Percentiles rank a stretch among this genome's conserved stretches.
These are phyloP conservation scores for Macrolepiota albuminosa DNA, from an alignment of 768 basidiomycete genomes.

Conservation along the genomic window DNA sequence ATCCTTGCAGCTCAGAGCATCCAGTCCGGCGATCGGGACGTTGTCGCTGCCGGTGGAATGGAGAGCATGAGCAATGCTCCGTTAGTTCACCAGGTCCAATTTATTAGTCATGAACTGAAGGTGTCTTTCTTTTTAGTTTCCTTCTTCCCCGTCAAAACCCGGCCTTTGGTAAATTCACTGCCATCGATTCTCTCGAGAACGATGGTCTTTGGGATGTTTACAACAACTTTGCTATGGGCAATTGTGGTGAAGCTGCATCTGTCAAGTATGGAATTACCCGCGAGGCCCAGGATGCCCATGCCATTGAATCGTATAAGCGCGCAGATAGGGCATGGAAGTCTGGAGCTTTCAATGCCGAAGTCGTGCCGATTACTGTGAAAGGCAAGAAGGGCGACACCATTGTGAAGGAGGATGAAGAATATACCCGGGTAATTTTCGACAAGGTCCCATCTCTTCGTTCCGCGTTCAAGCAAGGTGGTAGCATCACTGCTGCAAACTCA, in stretches of 20 bases:
- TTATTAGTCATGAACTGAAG: not conserved
- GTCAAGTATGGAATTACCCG: constrained; percentile 80
- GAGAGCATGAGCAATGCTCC: constrained; percentile 99
- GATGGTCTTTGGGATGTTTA: constrained; percentile 98
- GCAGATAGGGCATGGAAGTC: constrained; percentile 87
- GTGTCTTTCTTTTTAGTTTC: constrained; percentile 45
- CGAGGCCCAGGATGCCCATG: constrained; percentile 85
- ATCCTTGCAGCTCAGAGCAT: constrained; percentile 93
- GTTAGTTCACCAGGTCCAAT: constrained; percentile 45
- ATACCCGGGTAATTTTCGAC: constrained; percentile 93
- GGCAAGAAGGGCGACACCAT: constrained; percentile 92
- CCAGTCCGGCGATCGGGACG: constrained; percentile 74
- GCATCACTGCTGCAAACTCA: constrained; percentile 96
- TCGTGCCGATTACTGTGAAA: constrained; percentile 86
- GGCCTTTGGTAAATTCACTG: constrained; percentile 82
- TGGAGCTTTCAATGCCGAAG: constrained; percentile 82
- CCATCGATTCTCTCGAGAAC: constrained; percentile 81
- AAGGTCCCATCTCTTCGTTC: constrained; percentile 88
- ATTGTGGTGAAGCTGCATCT: constrained; percentile 88
- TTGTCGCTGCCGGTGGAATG: constrained; percentile 96
- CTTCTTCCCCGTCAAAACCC: constrained; percentile 79
- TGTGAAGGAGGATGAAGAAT: constrained; percentile 94
- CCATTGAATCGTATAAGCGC: constrained; percentile 92
- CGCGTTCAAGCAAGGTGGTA: constrained; percentile 85
- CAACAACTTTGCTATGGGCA: constrained; percentile 98